A percentile compares a stretch with the other conserved stretches of the same genome.
These are phyloP conservation scores for Aspergillus sp. DNA, from an alignment of 2,329 filamentous ascomycete genomes.

Conservation along the genomic window DNA sequence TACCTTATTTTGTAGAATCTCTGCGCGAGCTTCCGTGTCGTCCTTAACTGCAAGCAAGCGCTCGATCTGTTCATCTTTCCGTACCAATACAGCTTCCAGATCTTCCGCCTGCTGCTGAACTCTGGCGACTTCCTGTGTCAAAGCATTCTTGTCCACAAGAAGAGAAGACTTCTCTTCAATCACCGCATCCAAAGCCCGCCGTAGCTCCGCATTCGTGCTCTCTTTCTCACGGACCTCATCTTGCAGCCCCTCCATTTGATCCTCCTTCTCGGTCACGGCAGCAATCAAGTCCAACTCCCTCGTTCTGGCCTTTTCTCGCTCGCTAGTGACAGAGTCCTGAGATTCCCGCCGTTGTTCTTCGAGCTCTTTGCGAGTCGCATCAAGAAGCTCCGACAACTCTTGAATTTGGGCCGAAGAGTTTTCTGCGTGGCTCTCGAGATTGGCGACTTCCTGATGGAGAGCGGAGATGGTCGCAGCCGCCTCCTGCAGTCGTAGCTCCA, in stretches of 20 bases:
- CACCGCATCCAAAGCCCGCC: conserved; percentile 18
- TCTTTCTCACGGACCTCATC: conserved; percentile 28
- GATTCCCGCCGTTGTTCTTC: conserved; percentile 33
- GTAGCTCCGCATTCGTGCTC: conserved; percentile 20
- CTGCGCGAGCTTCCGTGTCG: conserved; percentile 13
- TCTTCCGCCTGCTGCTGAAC: conserved; percentile 22
- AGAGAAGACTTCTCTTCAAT: conserved; percentile 23
- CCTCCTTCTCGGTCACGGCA: conserved; percentile 43
- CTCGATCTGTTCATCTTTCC: conserved; percentile 26
- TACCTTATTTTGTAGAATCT: conserved; percentile 23
- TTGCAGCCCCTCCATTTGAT: conserved; percentile 43
- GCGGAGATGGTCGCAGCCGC: conserved; percentile 34
- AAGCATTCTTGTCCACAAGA: conserved; percentile 17
- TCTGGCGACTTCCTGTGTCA: conserved; percentile 25
- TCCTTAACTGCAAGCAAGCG: conserved; percentile 20
- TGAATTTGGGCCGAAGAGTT: conserved; percentile 37
- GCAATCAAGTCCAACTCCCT: conserved; percentile 45
- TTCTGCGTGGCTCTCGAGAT: conserved; percentile 36
- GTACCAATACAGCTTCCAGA: conserved; percentile 13
- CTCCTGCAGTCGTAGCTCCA: conserved; percentile 38
- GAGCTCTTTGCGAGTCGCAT: conserved; percentile 35
- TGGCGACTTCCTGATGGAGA: conserved; percentile 40
- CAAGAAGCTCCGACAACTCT: conserved; percentile 32
- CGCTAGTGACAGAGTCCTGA: conserved; percentile 24
- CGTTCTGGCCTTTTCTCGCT: conserved; percentile 29